Conservation (phyloP, 331 rosid species). For the Erythrophleum ivorense region DNA sequence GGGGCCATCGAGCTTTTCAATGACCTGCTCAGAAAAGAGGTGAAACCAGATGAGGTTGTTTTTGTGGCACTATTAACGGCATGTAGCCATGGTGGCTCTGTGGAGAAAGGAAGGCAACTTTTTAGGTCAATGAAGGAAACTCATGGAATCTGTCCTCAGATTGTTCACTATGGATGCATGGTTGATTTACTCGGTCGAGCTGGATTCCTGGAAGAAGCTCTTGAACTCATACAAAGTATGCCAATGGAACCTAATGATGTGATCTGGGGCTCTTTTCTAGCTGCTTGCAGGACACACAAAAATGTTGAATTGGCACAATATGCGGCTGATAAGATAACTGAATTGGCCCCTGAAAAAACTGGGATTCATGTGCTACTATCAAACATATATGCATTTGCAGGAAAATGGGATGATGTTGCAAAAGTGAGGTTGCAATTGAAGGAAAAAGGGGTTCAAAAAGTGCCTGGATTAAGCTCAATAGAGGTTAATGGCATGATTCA, state of each 20-base stretch:
- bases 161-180: slow-evolving; percentile 85
- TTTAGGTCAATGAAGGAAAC: slow-evolving; percentile 62
- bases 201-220: slow-evolving; percentile 70
- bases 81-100: slow-evolving; percentile 74
- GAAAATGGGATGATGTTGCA: slow-evolving; percentile 82
- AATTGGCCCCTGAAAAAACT: slow-evolving; percentile 57
- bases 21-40: slow-evolving; percentile 66
- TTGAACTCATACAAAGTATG: slow-evolving; percentile 68
- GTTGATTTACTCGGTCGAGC: slow-evolving; percentile 82
- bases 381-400: slow-evolving; percentile 78
- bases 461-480: slow-evolving; percentile 75
- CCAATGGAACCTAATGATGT: slow-evolving; percentile 79
- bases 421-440: slow-evolving; percentile 78
- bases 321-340: slow-evolving; percentile 61
- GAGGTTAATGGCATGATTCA: slow-evolving; percentile 69
- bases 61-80: slow-evolving; percentile 77
- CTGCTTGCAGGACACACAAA: slow-evolving; percentile 76
- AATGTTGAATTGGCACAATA: slow-evolving; percentile 64
- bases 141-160: slow-evolving; percentile 59
- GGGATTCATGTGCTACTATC: slow-evolving; percentile 74
- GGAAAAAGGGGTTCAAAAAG: slow-evolving; percentile 67
- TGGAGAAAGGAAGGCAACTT: slow-evolving; percentile 63
- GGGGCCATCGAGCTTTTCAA: slow-evolving; percentile 62
- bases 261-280: slow-evolving; percentile 79
- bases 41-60: slow-evolving; percentile 69